A percentile compares a stretch with the other conserved stretches of the same genome.
phyloP scores from a whole-genome alignment of 108 stramenopile genomes.

The Skeletonema marinoi region DNA sequence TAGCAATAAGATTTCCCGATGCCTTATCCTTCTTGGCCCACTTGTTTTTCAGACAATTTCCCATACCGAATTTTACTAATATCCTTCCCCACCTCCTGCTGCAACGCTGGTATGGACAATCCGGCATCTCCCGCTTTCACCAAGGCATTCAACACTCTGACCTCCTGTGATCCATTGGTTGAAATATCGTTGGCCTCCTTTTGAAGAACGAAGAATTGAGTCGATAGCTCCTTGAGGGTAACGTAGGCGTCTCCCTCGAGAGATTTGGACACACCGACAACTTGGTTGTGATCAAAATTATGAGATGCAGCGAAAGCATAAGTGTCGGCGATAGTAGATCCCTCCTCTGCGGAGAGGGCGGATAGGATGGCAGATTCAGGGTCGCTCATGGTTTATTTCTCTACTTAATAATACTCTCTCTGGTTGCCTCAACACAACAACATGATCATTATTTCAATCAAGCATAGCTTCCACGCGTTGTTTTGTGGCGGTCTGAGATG shows the following conservation, averaged over 20 bases:
- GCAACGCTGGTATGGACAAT: slow-evolving; percentile 61
- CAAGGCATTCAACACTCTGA: slow-evolving; percentile 72
- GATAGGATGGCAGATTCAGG: slow-evolving; percentile 72
- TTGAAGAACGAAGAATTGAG: slow-evolving; percentile 71
- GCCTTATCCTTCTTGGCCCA: slow-evolving; percentile 88
- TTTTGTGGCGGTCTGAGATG: no score
- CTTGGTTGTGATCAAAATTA: slow-evolving; percentile 73
- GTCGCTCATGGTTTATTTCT: slow-evolving; percentile 43
- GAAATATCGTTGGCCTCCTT: slow-evolving; percentile 77
- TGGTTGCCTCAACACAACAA: no score
- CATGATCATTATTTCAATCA: no score
- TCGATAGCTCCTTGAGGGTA: slow-evolving; percentile 50
- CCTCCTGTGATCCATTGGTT: slow-evolving; percentile 86
- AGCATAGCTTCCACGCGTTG: no score
- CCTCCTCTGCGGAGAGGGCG: slow-evolving; percentile 64
- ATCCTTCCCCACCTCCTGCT: slow-evolving; percentile 76
- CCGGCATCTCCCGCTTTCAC: slow-evolving; percentile 61
- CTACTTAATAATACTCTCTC: background rate
- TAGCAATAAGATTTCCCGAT: slow-evolving; percentile 64
- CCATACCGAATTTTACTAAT: slow-evolving; percentile 94
- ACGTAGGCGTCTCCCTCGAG: slow-evolving; percentile 87
- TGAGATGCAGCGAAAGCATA: slow-evolving; percentile 22
- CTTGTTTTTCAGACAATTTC: slow-evolving; percentile 92
- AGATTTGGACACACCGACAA: slow-evolving; percentile 88
- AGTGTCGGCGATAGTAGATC: slow-evolving; percentile 77